Base-by-base conservation (phyloP, 2,329 filamentous ascomycete species). In the Pseudogymnoascus sp. region DNA sequence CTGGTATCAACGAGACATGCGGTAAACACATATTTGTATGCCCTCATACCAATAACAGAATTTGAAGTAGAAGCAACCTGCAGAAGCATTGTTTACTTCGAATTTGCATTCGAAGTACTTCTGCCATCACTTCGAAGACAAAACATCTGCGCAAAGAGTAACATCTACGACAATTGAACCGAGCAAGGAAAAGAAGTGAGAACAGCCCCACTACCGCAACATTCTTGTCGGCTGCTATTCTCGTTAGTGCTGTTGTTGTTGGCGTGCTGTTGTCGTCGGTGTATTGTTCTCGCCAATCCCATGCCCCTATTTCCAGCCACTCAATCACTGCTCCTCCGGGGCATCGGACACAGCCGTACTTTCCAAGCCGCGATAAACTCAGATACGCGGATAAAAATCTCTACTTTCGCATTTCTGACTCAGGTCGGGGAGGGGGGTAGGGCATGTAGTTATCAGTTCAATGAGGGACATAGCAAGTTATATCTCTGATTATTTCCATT, bases 401-500 rank as follows among this genome's bases (percentile, higher is more conserved):
- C 11, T 25, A 25, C 21, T 25, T 25, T 4, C 2, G 1, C 12
- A 46, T 14, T 46, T 23, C 21, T 10, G 21, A n/a, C 21, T 8
- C 1, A 46, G 21, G 5, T 12, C 3, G 12, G 5, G 6, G 14
- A 16, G 46, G 14, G 23, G 7, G 6, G 11, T 18, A 18, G 10
- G 8, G 10, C 44, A 50, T 50, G 23, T 4, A 46, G 25, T 18
- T 18, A 18, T 56, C 46, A 56, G 10, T 56, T 31, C n/a, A 12
- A 18, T 11, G 5, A 34, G 11, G 8, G 12, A 56, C 46, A 11
- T 18, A 16, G 25, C 50, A 56, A 16, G 50, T 56, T 56, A 56
- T 56, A 50, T 50, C 4, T 56, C 50, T 56, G 50, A 56, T 56
- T 56, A 36, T 56, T 12, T 56, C 25, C 50, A 56, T 56, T 56